These are phyloP conservation scores for Sporobolomyces phaffii DNA, from an alignment of 768 basidiomycete genomes.

Conservation along the genomic window DNA sequence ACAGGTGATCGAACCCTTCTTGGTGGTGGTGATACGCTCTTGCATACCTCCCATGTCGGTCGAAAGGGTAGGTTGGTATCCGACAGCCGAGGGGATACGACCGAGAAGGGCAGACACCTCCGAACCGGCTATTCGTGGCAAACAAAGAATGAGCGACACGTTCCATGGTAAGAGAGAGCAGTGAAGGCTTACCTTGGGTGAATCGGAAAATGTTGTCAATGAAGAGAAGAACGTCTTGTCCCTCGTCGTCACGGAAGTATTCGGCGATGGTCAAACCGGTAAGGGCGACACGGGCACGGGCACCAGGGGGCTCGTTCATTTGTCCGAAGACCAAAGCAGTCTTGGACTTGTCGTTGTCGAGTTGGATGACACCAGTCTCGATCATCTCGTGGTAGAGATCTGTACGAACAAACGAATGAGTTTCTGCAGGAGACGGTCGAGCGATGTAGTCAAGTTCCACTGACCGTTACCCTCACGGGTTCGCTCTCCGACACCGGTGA, in stretches of 20 bases:
- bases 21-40: conserved; percentile 95
- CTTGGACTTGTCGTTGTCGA: conserved; percentile 94
- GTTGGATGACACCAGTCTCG: conserved; percentile 99
- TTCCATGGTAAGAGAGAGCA: not conserved
- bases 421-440: not conserved
- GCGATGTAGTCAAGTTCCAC: conserved; percentile 1
- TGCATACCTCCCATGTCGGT: conserved; percentile 99
- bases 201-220: conserved; percentile 99
- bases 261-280: conserved; percentile 99
- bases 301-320: conserved; percentile 99
- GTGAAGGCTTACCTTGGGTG: conserved; percentile 60
- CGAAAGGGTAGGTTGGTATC: conserved; percentile 99
- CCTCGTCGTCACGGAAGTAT: conserved; percentile 99
- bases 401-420: not conserved
- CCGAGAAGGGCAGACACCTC: conserved; percentile 99
- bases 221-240: conserved; percentile 99
- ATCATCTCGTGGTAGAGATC: conserved; percentile 96
- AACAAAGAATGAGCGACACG: not conserved
- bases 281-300: conserved; percentile 99
- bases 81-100: conserved; percentile 99
- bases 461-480: conserved; percentile 98
- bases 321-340: conserved; percentile 99
- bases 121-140: conserved; percentile 65
- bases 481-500: conserved; percentile 92
- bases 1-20: conserved; percentile 99